Evolutionary conservation across 2,329 filamentous ascomycete genomes (phyloP).

Genomic region (Diaporthe sp.): DNA sequence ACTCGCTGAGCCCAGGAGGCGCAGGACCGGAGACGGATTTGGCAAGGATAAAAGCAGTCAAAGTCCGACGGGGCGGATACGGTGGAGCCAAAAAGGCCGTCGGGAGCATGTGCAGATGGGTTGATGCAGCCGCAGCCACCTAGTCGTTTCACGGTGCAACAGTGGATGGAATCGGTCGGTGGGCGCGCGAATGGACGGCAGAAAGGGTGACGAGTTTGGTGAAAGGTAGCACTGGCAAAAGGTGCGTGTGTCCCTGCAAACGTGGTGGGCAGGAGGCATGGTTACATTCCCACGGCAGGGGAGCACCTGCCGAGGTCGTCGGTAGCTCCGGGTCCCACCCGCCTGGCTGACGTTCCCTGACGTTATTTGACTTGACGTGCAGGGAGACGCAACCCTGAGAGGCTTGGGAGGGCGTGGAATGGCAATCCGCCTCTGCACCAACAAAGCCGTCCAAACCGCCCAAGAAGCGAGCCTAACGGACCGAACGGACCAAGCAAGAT

Average conservation of each 20-base stretch:
- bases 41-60: not conserved
- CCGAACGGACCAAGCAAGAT: not conserved
- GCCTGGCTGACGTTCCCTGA: conserved; percentile 1
- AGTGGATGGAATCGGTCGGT: not conserved
- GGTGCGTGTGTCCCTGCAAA: conserved; percentile 3
- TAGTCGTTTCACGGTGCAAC: conserved; percentile 1
- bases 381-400: conserved; percentile 3
- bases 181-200: not conserved
- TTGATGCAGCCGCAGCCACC: not conserved
- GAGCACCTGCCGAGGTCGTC: conserved; percentile 29
- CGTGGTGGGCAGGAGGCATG: not conserved
- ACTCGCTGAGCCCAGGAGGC: not conserved
- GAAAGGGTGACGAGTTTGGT: not conserved
- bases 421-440: not conserved
- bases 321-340: not conserved
- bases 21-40: conserved; percentile 17
- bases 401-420: not conserved
- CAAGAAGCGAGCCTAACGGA: not conserved
- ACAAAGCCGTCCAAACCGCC: not conserved
- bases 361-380: conserved; percentile 4
- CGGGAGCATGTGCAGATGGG: conserved; percentile 10
- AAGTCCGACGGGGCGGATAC: conserved; percentile 9
- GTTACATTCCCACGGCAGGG: conserved; percentile 22
- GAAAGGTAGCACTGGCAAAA: not conserved
- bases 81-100: conserved; percentile 1